Conservation (phyloP, 345 rosid genomes). For the Populus pruinosa region DNA sequence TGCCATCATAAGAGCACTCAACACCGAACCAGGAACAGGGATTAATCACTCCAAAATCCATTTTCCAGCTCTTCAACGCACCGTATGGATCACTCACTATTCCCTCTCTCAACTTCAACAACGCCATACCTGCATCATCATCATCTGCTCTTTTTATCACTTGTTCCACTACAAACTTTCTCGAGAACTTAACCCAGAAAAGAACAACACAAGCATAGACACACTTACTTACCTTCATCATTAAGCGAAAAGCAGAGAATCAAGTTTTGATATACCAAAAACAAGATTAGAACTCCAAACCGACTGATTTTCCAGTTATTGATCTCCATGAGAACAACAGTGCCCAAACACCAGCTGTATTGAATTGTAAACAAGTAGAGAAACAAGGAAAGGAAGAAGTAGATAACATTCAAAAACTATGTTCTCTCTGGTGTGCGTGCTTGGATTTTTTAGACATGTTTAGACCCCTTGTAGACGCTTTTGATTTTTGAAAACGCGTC, state of each 20-base stretch:
- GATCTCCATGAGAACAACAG: conserved; percentile 3
- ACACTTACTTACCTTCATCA: conserved; percentile 5
- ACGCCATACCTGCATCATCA: conserved; percentile 49
- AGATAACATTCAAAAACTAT: conserved; percentile 4
- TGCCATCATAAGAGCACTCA: conserved; percentile 54
- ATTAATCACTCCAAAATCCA: conserved; percentile 31
- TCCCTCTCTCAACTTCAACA: conserved; percentile 59
- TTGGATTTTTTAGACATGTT: background rate
- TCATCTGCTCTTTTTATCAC: background rate
- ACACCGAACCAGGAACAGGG: conserved; percentile 89
- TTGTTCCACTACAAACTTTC: background rate
- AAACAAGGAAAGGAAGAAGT: background rate
- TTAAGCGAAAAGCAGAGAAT: conserved; percentile 16
- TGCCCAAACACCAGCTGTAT: background rate
- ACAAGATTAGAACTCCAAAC: conserved; percentile 4
- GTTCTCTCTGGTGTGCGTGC: background rate
- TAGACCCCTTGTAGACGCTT: background rate
- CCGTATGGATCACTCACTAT: conserved; percentile 66
- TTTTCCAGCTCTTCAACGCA: conserved; percentile 60
- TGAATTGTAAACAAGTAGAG: background rate
- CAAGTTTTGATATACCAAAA: conserved; percentile 7
- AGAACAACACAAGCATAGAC: background rate
- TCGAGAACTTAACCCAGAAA: background rate
- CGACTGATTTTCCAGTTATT: conserved; percentile 19
- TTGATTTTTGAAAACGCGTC: background rate